Evolutionary conservation across 768 basidiomycete species (phyloP).

Genomic region (Collybia mongolica): DNA sequence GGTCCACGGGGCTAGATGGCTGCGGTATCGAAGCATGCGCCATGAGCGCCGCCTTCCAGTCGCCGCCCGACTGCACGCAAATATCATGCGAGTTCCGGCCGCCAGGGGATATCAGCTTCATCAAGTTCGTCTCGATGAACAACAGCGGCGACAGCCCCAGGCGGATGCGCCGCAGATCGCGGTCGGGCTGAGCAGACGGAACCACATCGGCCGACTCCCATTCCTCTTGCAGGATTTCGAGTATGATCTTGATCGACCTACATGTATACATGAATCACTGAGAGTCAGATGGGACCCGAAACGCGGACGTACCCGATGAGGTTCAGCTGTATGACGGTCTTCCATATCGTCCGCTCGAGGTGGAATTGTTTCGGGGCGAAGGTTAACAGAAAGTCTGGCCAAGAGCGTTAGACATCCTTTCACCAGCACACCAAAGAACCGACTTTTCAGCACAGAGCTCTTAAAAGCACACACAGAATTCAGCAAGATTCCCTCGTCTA

Average conservation of each 20-base stretch:
- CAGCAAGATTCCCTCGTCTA: neutral
- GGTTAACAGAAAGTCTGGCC: constrained; percentile 63
- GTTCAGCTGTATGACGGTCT: constrained; percentile 66
- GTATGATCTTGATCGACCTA: constrained; percentile 58
- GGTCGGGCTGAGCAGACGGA: constrained; percentile 16
- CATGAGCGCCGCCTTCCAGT: constrained; percentile 53
- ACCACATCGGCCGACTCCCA: constrained; percentile 23
- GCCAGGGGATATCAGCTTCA: constrained; percentile 42
- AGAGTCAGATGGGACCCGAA: neutral
- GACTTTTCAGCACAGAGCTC: constrained; percentile 53
- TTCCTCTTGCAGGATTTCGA: constrained; percentile 53
- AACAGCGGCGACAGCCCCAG: constrained; percentile 47
- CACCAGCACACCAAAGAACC: too few relatives aligned
- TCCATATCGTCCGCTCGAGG: constrained; percentile 58
- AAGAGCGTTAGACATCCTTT: neutral
- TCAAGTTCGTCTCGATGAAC: constrained; percentile 52
- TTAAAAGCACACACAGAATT: constrained; percentile 14
- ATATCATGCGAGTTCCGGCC: constrained; percentile 27
- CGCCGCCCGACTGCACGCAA: constrained; percentile 54
- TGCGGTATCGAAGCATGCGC: constrained; percentile 2
- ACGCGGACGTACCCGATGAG: constrained; percentile 48
- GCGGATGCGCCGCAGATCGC: constrained; percentile 29
- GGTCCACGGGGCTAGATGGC: neutral
- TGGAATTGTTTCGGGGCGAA: constrained; percentile 64
- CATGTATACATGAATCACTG: too few relatives aligned